These are phyloP conservation scores for Sphagnum contortum DNA, from an alignment of 225 moss, liverwort and hornwort species.

Conservation along the genomic window DNA sequence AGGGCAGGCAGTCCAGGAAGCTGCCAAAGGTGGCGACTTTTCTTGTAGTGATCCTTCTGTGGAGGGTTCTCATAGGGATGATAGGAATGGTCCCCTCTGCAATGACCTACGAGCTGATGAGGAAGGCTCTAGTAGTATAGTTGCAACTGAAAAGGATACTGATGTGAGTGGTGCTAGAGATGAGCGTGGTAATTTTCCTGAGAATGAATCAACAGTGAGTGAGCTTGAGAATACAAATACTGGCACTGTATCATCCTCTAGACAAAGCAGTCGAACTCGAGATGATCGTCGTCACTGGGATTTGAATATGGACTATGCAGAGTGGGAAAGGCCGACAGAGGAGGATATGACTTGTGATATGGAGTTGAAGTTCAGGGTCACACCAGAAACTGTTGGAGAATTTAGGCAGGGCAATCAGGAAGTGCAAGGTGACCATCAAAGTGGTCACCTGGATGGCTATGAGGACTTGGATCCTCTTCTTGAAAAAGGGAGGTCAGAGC, in stretches of 20 bases:
- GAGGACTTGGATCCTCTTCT: too few species aligned
- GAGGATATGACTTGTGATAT: constrained; percentile 17
- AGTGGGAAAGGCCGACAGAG: constrained; percentile 83
- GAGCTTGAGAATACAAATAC: constrained; percentile 32
- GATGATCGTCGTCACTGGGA: constrained; percentile 97
- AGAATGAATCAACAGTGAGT: constrained; percentile 8
- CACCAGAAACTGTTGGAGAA: constrained; percentile 9
- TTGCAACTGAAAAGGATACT: constrained; percentile 8
- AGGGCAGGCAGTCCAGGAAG: too few species aligned
- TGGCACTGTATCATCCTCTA: constrained; percentile 24
- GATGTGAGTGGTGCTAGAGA: constrained; percentile 8
- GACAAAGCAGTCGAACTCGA: constrained; percentile 45
- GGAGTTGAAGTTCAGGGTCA: constrained; percentile 11
- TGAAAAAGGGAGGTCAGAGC: too few species aligned
- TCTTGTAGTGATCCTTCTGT: constrained; percentile 17
- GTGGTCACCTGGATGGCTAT: too few species aligned
- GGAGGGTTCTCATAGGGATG: constrained; percentile 26
- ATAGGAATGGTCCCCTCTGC: constrained; percentile 11
- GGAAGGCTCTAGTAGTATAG: constrained; percentile 16
- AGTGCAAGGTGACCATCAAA: too few species aligned
- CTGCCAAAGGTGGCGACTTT: too few species aligned
- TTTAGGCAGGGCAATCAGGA: too few species aligned
- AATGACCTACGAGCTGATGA: constrained; percentile 11
- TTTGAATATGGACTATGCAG: constrained; percentile 99
- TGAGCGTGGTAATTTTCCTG: constrained; percentile 9